phyloP scores from a whole-genome alignment of 352 stramenopile genomes.

The Pythium sp. region DNA sequence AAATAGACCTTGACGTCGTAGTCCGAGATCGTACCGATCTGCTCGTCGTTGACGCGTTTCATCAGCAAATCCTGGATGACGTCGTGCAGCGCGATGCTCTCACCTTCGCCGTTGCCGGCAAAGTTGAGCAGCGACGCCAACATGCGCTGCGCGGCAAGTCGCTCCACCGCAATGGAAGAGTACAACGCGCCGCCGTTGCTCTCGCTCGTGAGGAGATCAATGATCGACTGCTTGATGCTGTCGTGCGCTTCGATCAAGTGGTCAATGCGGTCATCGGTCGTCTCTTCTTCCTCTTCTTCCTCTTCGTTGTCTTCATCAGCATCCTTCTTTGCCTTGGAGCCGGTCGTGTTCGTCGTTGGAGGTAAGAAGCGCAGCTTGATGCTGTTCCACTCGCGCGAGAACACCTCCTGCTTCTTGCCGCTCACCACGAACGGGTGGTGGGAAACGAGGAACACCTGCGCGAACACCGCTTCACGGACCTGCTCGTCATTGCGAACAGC shows the following conservation, averaged over 20 bases:
- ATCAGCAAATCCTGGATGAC: conserved; percentile 62
- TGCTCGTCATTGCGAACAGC: conserved; percentile 30
- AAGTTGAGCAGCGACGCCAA: conserved; percentile 75
- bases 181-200: conserved; percentile 49
- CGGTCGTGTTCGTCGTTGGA: not conserved
- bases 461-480: conserved; percentile 47
- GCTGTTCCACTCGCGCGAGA: conserved; percentile 64
- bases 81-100: conserved; percentile 69
- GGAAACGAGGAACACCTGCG: conserved; percentile 45
- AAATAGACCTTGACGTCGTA: conserved; percentile 61
- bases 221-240: conserved; percentile 52
- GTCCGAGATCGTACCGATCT: conserved; percentile 51
- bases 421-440: conserved; percentile 78
- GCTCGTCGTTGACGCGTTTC: conserved; percentile 44
- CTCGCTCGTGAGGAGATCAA: conserved; percentile 40
- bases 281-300: conserved; percentile 37
- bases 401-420: conserved; percentile 43
- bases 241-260: conserved; percentile 76
- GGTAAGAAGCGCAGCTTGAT: conserved; percentile 63
- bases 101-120: conserved; percentile 73
- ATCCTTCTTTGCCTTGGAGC: conserved; percentile 11
- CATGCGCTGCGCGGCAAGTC: conserved; percentile 62
- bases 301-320: conserved; percentile 16
- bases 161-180: conserved; percentile 41
- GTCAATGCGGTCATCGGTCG: conserved; percentile 68